phyloP scores from a whole-genome alignment of 768 basidiomycete genomes.

The Psilocybe azurescens region DNA sequence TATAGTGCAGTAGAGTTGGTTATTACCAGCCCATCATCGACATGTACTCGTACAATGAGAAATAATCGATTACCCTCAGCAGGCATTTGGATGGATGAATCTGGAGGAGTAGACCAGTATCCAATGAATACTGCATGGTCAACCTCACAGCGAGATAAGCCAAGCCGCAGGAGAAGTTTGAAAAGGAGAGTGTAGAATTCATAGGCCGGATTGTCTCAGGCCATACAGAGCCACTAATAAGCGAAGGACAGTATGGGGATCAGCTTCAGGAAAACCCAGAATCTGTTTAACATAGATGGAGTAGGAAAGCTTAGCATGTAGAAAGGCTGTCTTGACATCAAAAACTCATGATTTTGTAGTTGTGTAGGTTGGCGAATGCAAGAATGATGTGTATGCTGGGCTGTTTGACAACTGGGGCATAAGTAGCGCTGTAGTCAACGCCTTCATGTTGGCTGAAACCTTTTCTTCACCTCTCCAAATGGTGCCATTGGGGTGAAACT shows the following conservation, averaged over 20 bases:
- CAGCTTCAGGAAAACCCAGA: conserved; percentile 23
- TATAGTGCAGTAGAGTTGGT: conserved; percentile 25
- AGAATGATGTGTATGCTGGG: conserved; percentile 29
- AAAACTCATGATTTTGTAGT: conserved; percentile 30
- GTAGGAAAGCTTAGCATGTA: conserved; percentile 26
- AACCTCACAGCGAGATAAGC: conserved; percentile 24
- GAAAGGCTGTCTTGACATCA: conserved; percentile 35
- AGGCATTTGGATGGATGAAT: conserved; percentile 22
- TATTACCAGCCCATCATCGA: conserved; percentile 29
- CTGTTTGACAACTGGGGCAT: conserved; percentile 32
- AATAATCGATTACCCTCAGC: conserved; percentile 12
- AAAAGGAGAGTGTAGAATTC: conserved; percentile 22
- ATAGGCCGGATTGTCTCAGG: conserved; percentile 33
- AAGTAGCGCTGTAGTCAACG: conserved; percentile 39
- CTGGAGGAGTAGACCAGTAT: conserved; percentile 19
- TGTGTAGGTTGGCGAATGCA: conserved; percentile 25
- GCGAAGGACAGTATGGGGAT: conserved; percentile 16
- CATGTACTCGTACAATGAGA: conserved; percentile 30
- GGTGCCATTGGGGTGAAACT: conserved; percentile 39
- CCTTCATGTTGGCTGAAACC: conserved; percentile 31
- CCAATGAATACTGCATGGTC: conserved; percentile 33
- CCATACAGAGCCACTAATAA: conserved; percentile 38
- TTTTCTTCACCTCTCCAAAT: conserved; percentile 33
- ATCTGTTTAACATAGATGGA: conserved; percentile 24
- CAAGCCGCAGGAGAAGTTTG: conserved; percentile 3